Conservation (phyloP, 768 basidiomycete species). For the Vishniacozyma victoriae region DNA sequence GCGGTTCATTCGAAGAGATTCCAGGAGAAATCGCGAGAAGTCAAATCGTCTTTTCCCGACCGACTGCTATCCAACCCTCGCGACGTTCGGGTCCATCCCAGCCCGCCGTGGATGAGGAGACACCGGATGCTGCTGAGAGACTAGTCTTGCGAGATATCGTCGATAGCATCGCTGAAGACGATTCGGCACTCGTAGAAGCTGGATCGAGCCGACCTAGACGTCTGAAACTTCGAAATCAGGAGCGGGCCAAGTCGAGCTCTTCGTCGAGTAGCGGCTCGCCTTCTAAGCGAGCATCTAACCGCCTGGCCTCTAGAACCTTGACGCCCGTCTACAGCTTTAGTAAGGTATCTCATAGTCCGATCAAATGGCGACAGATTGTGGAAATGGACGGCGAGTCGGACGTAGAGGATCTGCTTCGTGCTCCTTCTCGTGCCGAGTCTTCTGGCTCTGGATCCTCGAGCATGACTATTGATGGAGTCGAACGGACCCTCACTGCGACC, state of each 20-base stretch:
- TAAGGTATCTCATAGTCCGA: neutral
- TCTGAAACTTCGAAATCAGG: too few species aligned
- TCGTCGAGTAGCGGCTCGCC: neutral
- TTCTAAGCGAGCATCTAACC: neutral
- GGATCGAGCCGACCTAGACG: too few species aligned
- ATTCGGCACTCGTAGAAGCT: too few species aligned
- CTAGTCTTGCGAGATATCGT: too few species aligned
- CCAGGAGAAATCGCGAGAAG: neutral
- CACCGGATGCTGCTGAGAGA: too few species aligned
- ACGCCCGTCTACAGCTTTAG: neutral
- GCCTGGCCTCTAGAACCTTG: neutral
- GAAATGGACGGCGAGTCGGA: neutral
- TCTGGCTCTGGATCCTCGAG: too few species aligned
- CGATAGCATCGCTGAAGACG: too few species aligned
- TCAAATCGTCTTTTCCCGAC: neutral
- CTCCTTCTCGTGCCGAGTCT: neutral
- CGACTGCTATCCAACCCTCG: too few species aligned
- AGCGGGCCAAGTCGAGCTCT: too few species aligned
- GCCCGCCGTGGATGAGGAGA: too few species aligned
- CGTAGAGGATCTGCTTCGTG: neutral
- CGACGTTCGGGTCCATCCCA: too few species aligned
- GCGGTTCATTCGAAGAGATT: too few species aligned
- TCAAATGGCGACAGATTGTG: neutral
- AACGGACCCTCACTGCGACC: neutral
- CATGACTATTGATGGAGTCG: neutral